Evolutionary conservation across 2,329 filamentous ascomycete genomes (phyloP), one percentile per base, ranked within the genome.

Genomic region (Curvularia spicifera): DNA sequence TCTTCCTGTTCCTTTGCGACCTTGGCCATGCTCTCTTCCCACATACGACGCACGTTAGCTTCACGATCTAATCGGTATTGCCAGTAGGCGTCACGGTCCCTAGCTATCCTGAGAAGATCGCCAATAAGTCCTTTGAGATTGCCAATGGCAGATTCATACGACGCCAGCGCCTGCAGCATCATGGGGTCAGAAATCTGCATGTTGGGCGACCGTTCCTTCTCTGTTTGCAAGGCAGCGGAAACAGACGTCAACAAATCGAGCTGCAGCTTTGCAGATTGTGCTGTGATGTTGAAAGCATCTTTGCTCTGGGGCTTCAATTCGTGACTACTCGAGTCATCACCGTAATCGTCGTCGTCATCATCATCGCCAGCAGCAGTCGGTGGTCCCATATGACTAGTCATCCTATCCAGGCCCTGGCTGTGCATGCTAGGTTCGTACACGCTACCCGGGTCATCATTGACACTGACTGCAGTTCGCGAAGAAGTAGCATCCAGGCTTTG

Each of bases 21-120:
- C 69, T 93, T 89, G 9, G 95, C 93, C 95, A 99, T 76, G 78
- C 93, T 98, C 71, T 99, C 95, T 78, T 99, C 95, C 95, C 95
- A 99, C 87, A 99, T 91, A 59, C 91, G 89, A 37, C 95, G 88
- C 79, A 98, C 89, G 73, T 97, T 91, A 43, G 89, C 89, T 79
- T 99, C 95, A 53, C 93, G 89, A 67, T 97, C 93, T 40, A 99
- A 82, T 13, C 93, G 89, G 74, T 96, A 96, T 76, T 98, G 94
- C 95, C 95, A 99, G 75, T 96, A 97, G 0, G 92, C 88, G 77
- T 99, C 95, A 51, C 96, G 90, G 73, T 99, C 95, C 69, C 91
- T 89, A 8, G 93, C 94, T 70, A 99, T 98, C 50, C 93, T 91
- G 46, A 97, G 82, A 8, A 99, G 83, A 74, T 97, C 93, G 20